phyloP scores from a whole-genome alignment of 2,329 filamentous ascomycete genomes.

The Metarhizium sp. region DNA sequence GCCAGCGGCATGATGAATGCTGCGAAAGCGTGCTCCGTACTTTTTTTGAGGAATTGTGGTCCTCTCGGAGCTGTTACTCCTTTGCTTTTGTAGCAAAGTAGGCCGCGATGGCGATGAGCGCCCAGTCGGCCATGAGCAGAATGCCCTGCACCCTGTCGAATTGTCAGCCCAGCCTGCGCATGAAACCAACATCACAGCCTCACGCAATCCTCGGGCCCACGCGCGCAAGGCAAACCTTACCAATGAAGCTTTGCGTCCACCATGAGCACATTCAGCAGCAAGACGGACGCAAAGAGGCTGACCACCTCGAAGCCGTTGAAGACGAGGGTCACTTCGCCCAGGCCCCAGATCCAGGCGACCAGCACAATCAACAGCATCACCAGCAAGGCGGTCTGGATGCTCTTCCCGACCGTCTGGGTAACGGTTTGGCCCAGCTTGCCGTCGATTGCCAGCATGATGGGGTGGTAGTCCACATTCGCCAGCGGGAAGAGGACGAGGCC shows the following conservation, averaged over 20 bases:
- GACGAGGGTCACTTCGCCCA: constrained; percentile 1
- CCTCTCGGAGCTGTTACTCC: background rate
- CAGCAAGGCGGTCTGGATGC: constrained; percentile 1
- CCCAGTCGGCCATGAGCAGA: constrained; percentile 1
- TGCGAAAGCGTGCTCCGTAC: no score
- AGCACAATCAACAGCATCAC: background rate
- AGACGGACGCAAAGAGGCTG: background rate
- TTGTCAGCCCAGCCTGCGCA: background rate
- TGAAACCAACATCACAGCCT: no score
- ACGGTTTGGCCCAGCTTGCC: background rate
- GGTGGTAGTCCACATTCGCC: background rate
- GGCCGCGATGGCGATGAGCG: constrained; percentile 1
- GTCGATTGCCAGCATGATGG: background rate
- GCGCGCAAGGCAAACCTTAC: background rate
- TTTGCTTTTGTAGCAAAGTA: background rate
- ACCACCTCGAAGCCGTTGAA: constrained; percentile 3
- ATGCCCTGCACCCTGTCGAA: background rate
- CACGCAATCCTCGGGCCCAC: no score
- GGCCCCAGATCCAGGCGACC: background rate
- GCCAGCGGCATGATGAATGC: no score
- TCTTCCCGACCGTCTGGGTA: constrained; percentile 1
- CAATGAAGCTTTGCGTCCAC: background rate
- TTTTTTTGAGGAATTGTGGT: background rate
- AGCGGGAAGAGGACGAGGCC: background rate
- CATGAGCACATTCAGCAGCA: background rate